A percentile compares a stretch with the other conserved stretches of the same genome.
These are phyloP conservation scores for Coniochaeta sp. DNA, from an alignment of 2,329 filamentous ascomycete genomes.

Conservation along the genomic window DNA sequence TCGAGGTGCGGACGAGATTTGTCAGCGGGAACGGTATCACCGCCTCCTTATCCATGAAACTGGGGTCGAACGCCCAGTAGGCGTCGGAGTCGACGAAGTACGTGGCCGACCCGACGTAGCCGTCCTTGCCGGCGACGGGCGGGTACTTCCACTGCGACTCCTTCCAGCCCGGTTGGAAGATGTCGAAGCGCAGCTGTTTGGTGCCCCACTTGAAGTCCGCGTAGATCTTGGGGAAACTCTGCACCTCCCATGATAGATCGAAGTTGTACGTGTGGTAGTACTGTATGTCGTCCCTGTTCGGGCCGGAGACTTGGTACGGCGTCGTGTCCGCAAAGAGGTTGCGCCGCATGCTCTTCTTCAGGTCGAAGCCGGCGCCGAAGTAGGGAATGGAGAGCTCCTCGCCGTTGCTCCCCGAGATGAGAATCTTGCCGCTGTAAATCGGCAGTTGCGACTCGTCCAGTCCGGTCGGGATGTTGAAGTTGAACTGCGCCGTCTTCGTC, in stretches of 20 bases:
- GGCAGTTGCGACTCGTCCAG: slow-evolving; percentile 18
- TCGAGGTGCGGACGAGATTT: slow-evolving; percentile 4
- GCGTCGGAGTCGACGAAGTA: slow-evolving; percentile 7
- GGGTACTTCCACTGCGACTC: slow-evolving; percentile 34
- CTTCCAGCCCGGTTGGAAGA: slow-evolving; percentile 29
- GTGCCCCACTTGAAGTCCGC: slow-evolving; percentile 14
- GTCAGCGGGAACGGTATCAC: slow-evolving; percentile 8
- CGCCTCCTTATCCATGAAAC: slow-evolving; percentile 6
- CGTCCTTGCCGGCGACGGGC: slow-evolving; percentile 24
- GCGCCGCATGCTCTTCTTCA: slow-evolving; percentile 5
- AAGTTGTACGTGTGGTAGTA: slow-evolving; percentile 17
- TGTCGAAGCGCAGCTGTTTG: slow-evolving; percentile 21
- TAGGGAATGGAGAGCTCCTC: slow-evolving; percentile 25
- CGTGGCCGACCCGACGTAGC: slow-evolving; percentile 27
- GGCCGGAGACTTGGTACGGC: slow-evolving; percentile 10
- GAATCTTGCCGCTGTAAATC: slow-evolving; percentile 25
- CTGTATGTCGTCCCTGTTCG: slow-evolving; percentile 5
- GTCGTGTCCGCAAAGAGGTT: slow-evolving; percentile 6
- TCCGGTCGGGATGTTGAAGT: slow-evolving; percentile 15
- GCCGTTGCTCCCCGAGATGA: slow-evolving; percentile 20
- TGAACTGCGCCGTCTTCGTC: slow-evolving; percentile 14
- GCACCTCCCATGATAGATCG: slow-evolving; percentile 12
- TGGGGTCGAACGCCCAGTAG: slow-evolving; percentile 8
- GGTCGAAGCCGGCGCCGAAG: slow-evolving; percentile 13
- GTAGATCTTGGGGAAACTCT: slow-evolving; percentile 19